These are phyloP conservation scores for Prunus davidiana DNA, from an alignment of 306 rosid genomes.

Conservation along the genomic window DNA sequence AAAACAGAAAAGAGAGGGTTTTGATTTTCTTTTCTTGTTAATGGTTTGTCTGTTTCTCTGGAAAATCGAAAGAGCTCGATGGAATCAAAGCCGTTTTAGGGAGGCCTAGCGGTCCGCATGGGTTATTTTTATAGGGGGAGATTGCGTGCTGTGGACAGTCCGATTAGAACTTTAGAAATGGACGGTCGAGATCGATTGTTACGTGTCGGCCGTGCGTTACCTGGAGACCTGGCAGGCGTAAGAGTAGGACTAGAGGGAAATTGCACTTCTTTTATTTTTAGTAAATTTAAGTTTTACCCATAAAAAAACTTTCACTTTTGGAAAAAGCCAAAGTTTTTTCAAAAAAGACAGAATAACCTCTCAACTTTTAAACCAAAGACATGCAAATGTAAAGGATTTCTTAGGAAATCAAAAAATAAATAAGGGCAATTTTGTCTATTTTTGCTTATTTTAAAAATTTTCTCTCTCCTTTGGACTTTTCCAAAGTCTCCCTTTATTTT, in stretches of 20 bases:
- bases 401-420: no score
- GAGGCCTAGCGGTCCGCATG: not conserved
- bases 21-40: not conserved
- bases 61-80: not conserved
- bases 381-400: no score
- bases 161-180: constrained; percentile 8
- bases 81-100: not conserved
- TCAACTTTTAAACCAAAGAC: no score
- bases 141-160: not conserved
- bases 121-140: constrained; percentile 5
- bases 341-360: no score
- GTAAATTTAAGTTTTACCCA: no score
- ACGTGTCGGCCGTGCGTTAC: constrained; percentile 5
- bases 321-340: no score
- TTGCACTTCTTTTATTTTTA: not conserved
- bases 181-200: not conserved
- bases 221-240: not conserved
- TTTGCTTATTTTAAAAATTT: no score
- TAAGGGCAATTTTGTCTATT: no score
- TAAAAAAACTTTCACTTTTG: no score
- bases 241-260: not conserved
- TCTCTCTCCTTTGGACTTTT: no score
- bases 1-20: not conserved
- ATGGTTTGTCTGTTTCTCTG: constrained; percentile 3
- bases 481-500: no score